Evolutionary conservation across 2,329 filamentous ascomycete genomes (phyloP).

Genomic region (Diplocarpon mali): DNA sequence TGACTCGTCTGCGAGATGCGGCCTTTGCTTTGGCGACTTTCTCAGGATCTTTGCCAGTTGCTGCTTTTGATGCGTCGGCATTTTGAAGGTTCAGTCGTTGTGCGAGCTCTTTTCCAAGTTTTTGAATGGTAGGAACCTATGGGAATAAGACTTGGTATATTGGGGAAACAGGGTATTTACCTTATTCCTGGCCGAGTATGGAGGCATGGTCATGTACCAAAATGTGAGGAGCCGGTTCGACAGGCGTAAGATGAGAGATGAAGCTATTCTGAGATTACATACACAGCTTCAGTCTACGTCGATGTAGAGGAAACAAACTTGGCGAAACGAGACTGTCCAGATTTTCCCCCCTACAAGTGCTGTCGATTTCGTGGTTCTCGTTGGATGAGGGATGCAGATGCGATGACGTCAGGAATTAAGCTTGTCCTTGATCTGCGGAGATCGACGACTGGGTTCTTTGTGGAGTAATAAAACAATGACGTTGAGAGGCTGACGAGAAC

Average conservation of each 20-base stretch:
- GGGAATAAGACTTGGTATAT: not conserved
- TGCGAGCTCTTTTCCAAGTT: conserved; percentile 15
- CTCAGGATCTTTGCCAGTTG: conserved; percentile 13
- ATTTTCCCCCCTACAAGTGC: too few relatives aligned
- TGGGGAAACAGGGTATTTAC: not conserved
- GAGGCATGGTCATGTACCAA: conserved; percentile 6
- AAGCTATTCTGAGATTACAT: not conserved
- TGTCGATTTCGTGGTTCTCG: too few relatives aligned
- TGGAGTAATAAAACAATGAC: not conserved
- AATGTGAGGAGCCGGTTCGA: too few relatives aligned
- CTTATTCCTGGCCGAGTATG: conserved; percentile 17
- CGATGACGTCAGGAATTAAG: not conserved
- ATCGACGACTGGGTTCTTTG: conserved; percentile 1
- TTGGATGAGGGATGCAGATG: too few relatives aligned
- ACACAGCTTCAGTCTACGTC: too few relatives aligned
- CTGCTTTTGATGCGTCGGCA: conserved; percentile 15
- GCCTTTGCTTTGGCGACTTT: conserved; percentile 15
- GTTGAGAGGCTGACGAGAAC: not conserved
- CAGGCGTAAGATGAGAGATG: not conserved
- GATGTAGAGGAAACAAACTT: too few relatives aligned
- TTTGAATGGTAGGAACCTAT: conserved; percentile 17
- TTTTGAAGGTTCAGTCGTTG: conserved; percentile 15
- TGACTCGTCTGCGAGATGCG: conserved; percentile 13
- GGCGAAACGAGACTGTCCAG: too few relatives aligned
- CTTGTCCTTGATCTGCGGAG: not conserved